Percentiles rank a stretch among this genome's conserved stretches.
These are phyloP conservation scores for Zea luxurians DNA, from an alignment of 176 grass and related monocot species.

Conservation along the genomic window DNA sequence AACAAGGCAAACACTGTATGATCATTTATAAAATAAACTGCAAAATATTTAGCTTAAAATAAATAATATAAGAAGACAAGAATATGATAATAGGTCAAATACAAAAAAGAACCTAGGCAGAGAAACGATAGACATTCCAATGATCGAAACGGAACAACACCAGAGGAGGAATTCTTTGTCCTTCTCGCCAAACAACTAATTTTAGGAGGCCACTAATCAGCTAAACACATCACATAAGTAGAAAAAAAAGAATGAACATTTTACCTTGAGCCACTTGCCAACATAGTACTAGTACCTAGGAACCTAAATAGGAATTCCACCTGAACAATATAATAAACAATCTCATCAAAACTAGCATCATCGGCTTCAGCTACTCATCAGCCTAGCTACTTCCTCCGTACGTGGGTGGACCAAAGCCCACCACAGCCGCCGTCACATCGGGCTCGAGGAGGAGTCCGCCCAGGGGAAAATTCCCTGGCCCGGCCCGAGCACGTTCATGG, in stretches of 20 bases:
- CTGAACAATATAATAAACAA: not conserved
- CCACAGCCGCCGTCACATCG: not conserved
- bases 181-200: not conserved
- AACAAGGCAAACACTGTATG: too few relatives aligned
- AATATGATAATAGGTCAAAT: too few relatives aligned
- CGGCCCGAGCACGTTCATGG: slow-evolving; percentile 55
- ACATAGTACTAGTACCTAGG: not conserved
- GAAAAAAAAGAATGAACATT: not conserved
- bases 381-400: not conserved
- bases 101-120: too few relatives aligned
- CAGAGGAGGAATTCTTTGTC: not conserved
- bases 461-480: slow-evolving; percentile 69
- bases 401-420: not conserved
- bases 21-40: too few relatives aligned
- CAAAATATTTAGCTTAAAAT: too few relatives aligned
- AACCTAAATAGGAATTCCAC: not conserved
- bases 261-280: not conserved
- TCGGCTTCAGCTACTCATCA: slow-evolving; percentile 8
- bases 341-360: slow-evolving; percentile 29
- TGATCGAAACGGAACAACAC: not conserved
- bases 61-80: too few relatives aligned
- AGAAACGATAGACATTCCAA: too few relatives aligned
- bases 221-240: not conserved
- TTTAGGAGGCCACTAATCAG: not conserved
- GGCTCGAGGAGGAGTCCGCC: not conserved